phyloP scores from a whole-genome alignment of 345 rosid species.

The Rubroshorea leprosula region DNA sequence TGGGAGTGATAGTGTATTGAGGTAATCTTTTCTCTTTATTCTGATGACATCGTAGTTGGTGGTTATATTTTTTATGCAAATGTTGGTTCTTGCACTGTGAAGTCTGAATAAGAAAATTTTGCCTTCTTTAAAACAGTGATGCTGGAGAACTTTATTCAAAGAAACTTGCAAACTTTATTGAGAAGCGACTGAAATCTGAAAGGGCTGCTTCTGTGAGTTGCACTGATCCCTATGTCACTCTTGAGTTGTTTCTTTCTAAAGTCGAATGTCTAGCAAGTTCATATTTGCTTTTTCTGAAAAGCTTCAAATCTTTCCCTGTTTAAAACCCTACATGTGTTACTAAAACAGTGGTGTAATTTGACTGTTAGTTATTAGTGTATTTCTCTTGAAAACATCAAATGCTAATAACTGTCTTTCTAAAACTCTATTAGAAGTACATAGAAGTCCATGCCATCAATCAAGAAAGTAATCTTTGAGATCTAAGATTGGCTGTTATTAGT shows the following conservation, averaged over 20 bases:
- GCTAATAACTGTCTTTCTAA: no score
- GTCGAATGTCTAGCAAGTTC: neutral
- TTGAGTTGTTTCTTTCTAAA: neutral
- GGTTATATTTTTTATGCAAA: neutral
- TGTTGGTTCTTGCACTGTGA: neutral
- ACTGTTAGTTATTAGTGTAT: no score
- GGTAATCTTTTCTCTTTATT: conserved; percentile 37
- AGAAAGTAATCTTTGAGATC: no score
- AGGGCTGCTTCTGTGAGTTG: conserved; percentile 94
- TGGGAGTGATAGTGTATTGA: conserved; percentile 84
- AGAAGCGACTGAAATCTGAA: conserved; percentile 88
- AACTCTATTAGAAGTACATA: no score
- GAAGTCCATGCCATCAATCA: no score
- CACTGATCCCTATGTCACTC: neutral
- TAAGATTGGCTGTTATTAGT: no score
- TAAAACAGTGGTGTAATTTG: no score
- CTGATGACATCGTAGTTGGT: neutral
- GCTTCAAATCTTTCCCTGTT: no score
- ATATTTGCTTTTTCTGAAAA: no score
- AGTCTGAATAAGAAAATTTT: conserved; percentile 3
- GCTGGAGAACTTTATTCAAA: conserved; percentile 79
- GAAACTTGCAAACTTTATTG: conserved; percentile 88
- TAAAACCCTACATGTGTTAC: no score
- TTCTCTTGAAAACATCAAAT: no score
- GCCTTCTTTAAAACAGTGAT: conserved; percentile 48